These are phyloP conservation scores for Penicillium bovifimosum DNA, from an alignment of 495 filamentous ascomycete genomes.

Conservation along the genomic window DNA sequence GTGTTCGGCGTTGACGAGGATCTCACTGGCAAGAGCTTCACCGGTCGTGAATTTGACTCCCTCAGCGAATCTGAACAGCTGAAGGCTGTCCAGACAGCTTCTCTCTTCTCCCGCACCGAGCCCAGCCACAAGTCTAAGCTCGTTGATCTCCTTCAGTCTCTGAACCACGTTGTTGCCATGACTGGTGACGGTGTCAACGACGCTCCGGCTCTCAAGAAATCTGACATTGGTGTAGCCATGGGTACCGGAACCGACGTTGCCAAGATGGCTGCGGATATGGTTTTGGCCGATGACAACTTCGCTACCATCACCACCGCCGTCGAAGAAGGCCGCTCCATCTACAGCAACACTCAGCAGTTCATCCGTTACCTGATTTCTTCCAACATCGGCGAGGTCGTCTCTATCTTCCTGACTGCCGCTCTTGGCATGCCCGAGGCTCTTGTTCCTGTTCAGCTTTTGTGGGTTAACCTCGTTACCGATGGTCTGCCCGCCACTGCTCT, in stretches of 20 bases:
- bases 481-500: constrained; percentile 94
- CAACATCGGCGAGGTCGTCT: constrained; percentile 99
- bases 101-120: constrained; percentile 95
- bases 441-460: constrained; percentile 94
- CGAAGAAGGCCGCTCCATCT: constrained; percentile 96
- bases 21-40: constrained; percentile 87
- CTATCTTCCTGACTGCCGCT: constrained; percentile 97
- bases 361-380: constrained; percentile 98
- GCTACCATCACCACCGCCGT: constrained; percentile 95
- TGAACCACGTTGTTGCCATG: constrained; percentile 97
- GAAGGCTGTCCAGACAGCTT: constrained; percentile 76
- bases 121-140: constrained; percentile 92
- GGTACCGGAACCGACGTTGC: constrained; percentile 97
- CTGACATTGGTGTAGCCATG: constrained; percentile 99
- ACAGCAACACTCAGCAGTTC: constrained; percentile 99
- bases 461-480: constrained; percentile 99
- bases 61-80: constrained; percentile 75
- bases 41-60: constrained; percentile 88
- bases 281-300: constrained; percentile 97
- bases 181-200: constrained; percentile 99
- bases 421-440: constrained; percentile 97
- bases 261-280: constrained; percentile 97
- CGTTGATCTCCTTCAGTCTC: constrained; percentile 89
- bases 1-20: constrained; percentile 82
- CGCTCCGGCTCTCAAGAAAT: constrained; percentile 95